Conservation (phyloP, 495 filamentous ascomycete genomes). For the Neurospora terricola region DNA sequence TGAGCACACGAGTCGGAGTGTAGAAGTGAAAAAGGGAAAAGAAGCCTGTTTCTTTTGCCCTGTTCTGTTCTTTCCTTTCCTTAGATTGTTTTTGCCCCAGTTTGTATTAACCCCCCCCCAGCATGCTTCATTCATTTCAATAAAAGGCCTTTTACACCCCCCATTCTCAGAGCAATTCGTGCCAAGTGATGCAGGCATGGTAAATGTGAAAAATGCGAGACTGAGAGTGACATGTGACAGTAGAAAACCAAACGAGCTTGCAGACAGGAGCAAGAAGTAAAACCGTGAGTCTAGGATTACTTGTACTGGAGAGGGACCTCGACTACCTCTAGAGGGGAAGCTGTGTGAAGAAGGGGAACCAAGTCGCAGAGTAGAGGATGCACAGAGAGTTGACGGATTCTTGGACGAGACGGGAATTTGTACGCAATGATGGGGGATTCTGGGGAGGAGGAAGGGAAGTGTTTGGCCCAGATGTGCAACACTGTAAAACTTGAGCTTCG, state of each 20-base stretch:
- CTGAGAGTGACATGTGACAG: not conserved
- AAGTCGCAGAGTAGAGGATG: not conserved
- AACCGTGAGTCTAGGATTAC: not conserved
- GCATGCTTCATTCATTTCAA: not conserved
- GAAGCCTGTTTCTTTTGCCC: not conserved
- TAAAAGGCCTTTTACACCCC: not conserved
- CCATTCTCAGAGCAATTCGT: not conserved
- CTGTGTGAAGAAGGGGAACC: not conserved
- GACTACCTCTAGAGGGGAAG: not conserved
- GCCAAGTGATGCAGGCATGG: not conserved
- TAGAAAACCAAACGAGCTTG: not conserved
- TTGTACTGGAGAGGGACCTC: too few relatives aligned
- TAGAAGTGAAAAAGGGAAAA: not conserved
- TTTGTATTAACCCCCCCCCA: not conserved
- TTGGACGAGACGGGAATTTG: not conserved
- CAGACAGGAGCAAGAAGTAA: too few relatives aligned
- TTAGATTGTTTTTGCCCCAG: not conserved
- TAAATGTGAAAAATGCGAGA: too few relatives aligned
- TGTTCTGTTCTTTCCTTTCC: not conserved
- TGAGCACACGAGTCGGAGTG: not conserved
- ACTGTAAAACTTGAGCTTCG: too few relatives aligned
- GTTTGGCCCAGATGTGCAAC: too few relatives aligned
- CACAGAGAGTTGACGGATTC: not conserved
- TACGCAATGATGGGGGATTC: not conserved
- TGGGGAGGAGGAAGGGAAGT: too few relatives aligned